Evolutionary conservation across 331 rosid genomes (phyloP).

Genomic region (Ulmus americana): DNA sequence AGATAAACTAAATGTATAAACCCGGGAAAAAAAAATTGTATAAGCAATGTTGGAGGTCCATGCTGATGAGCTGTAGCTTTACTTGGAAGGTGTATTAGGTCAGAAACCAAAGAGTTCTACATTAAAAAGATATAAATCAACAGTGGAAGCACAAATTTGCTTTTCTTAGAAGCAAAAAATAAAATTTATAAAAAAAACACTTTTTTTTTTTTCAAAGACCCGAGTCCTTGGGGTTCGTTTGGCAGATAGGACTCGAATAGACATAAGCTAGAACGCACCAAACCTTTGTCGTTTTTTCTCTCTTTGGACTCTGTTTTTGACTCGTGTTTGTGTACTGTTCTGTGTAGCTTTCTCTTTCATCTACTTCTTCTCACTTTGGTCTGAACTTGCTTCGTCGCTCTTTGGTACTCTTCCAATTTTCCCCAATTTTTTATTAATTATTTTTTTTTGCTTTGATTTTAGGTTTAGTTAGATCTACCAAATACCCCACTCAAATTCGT

Average conservation of each 20-base stretch:
- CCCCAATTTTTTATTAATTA: neutral
- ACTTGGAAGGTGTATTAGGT: slow-evolving; percentile 29
- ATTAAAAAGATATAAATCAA: slow-evolving; percentile 5
- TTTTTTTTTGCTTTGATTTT: slow-evolving; percentile 21
- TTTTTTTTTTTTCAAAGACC: slow-evolving; percentile 6
- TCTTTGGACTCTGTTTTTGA: slow-evolving; percentile 51
- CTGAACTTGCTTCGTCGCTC: neutral
- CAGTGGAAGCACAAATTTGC: slow-evolving; percentile 35
- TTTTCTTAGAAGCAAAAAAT: slow-evolving; percentile 66
- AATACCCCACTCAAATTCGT: slow-evolving; percentile 33
- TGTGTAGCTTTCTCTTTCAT: neutral
- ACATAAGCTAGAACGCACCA: slow-evolving; percentile 12
- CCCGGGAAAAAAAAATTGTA: neutral
- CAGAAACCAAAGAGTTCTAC: slow-evolving; percentile 16
- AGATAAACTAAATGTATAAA: neutral
- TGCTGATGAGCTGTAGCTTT: slow-evolving; percentile 25
- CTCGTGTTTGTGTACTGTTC: slow-evolving; percentile 26
- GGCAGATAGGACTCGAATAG: too few relatives aligned
- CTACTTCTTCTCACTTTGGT: neutral
- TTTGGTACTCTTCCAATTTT: neutral
- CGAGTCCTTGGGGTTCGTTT: slow-evolving; percentile 35
- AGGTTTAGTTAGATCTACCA: slow-evolving; percentile 59
- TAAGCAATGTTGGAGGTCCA: neutral
- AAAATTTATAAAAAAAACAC: neutral
- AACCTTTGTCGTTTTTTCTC: slow-evolving; percentile 37